phyloP scores from a whole-genome alignment of 192 early-diverging fungal species.

The Rhizophlyctis rosea region DNA sequence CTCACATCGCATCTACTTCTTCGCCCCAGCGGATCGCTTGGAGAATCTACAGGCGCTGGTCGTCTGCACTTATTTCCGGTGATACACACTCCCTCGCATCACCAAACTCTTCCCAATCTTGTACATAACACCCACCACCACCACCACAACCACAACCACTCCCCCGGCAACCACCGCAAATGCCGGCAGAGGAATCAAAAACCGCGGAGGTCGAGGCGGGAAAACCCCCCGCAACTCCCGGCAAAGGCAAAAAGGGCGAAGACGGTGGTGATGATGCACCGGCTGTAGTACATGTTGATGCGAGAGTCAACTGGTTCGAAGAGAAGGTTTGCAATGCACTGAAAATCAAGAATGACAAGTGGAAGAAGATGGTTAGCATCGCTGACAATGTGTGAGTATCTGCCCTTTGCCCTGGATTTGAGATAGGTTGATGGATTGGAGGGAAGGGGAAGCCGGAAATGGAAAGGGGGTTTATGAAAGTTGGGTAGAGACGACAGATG shows the following conservation, averaged over 20 bases:
- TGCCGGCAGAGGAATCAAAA: conserved; percentile 18
- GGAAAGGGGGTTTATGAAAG: too few species aligned
- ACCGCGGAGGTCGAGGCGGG: conserved; percentile 5
- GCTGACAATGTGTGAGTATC: conserved; percentile 49
- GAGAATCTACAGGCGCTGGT: too few species aligned
- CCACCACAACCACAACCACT: not conserved
- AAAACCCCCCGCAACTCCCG: conserved; percentile 22
- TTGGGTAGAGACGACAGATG: too few species aligned
- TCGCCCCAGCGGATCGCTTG: too few species aligned
- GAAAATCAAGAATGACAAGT: conserved; percentile 61
- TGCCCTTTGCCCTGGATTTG: not conserved
- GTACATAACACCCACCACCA: not conserved
- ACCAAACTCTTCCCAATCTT: not conserved
- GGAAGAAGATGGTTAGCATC: conserved; percentile 52
- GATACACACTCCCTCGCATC: too few species aligned
- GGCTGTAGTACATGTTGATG: conserved; percentile 44
- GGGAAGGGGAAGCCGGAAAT: not conserved
- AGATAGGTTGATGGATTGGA: conserved; percentile 1
- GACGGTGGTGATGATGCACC: conserved; percentile 42
- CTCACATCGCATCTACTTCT: too few species aligned
- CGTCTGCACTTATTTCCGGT: too few species aligned
- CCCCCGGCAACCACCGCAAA: conserved; percentile 1
- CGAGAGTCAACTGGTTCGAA: conserved; percentile 57
- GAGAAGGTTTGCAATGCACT: conserved; percentile 51
- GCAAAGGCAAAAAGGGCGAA: conserved; percentile 47